phyloP scores from a whole-genome alignment of 78 protist species.

The Dictyostelium citrinum region DNA sequence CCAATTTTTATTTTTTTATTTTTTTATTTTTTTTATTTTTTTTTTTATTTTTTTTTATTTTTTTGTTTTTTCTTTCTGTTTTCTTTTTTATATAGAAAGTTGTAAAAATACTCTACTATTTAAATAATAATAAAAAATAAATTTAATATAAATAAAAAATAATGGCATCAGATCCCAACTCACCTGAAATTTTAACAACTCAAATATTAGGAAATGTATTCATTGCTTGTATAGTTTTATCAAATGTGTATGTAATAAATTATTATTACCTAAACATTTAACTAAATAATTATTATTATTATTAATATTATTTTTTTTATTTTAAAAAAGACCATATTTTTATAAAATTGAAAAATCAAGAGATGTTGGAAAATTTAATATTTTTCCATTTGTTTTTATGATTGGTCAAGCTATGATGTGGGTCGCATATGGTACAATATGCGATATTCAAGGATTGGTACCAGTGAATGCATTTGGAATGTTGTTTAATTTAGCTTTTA shows the following conservation, averaged over 20 bases:
- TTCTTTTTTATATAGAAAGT: too few relatives aligned
- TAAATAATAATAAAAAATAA: neutral
- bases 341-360: neutral
- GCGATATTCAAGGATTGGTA: neutral
- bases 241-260: slow-evolving; percentile 1
- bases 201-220: neutral
- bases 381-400: neutral
- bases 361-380: slow-evolving; percentile 11
- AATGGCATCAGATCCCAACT: neutral
- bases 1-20: too few relatives aligned
- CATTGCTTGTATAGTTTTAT: neutral
- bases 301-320: too few relatives aligned
- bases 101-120: too few relatives aligned
- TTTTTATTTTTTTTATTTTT: too few relatives aligned
- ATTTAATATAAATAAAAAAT: too few relatives aligned
- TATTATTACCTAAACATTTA: too few relatives aligned
- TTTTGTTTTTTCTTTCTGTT: too few relatives aligned
- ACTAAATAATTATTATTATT: too few relatives aligned
- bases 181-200: neutral
- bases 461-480: slow-evolving; percentile 3
- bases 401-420: slow-evolving; percentile 22
- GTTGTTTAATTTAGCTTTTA: neutral
- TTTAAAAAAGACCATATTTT: neutral
- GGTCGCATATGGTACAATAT: slow-evolving; percentile 8
- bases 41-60: too few relatives aligned